Conservation (phyloP, 2,329 filamentous ascomycete species). For the Hypoxylon sp. region DNA sequence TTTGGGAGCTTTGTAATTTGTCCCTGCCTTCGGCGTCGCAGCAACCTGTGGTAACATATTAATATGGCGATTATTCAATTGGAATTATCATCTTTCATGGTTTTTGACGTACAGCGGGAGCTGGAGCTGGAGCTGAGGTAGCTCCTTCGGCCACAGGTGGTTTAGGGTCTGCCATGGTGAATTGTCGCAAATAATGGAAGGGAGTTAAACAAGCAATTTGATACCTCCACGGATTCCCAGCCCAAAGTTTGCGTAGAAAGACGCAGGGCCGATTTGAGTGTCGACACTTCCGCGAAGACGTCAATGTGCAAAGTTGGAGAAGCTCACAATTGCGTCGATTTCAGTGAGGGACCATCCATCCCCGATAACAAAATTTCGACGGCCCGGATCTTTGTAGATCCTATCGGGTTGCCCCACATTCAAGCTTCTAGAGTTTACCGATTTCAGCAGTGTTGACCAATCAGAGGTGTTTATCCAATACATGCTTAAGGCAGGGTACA, state of each 20-base stretch:
- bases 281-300: background rate
- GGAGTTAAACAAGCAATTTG: background rate
- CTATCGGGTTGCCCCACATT: slow-evolving; percentile 29
- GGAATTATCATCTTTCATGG: background rate
- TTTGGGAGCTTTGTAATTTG: slow-evolving; percentile 54
- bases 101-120: slow-evolving; percentile 22
- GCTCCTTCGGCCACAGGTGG: slow-evolving; percentile 27
- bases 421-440: slow-evolving; percentile 11
- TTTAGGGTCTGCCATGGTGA: slow-evolving; percentile 38
- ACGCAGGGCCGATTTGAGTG: background rate
- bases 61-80: background rate
- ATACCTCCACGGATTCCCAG: background rate
- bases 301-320: slow-evolving; percentile 1
- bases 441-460: slow-evolving; percentile 19
- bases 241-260: background rate
- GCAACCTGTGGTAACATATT: slow-evolving; percentile 9
- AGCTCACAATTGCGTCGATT: slow-evolving; percentile 1
- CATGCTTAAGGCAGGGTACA: background rate
- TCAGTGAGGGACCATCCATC: slow-evolving; percentile 11
- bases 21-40: slow-evolving; percentile 41
- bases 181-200: background rate
- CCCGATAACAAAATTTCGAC: slow-evolving; percentile 35
- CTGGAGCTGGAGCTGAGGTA: slow-evolving; percentile 10
- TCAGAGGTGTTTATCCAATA: slow-evolving; percentile 4
- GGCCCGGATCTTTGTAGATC: slow-evolving; percentile 34